A percentile compares a stretch with the other conserved stretches of the same genome.
These are phyloP conservation scores for Malassezia yamatoensis DNA, from an alignment of 1,284 basidiomycete genomes.

Conservation along the genomic window DNA sequence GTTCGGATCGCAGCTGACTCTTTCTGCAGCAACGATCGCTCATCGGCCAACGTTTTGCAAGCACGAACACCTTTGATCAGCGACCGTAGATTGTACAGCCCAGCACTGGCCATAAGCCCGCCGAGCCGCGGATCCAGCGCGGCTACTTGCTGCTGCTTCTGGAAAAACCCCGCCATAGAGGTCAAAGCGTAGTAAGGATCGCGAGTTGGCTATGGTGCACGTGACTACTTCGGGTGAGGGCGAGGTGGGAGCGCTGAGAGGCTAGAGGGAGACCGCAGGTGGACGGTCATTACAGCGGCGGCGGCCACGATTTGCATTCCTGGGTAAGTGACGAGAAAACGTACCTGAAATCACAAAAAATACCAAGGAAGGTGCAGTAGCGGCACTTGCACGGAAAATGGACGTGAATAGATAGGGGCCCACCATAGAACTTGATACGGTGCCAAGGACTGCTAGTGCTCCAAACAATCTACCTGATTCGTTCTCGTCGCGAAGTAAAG, in stretches of 20 bases:
- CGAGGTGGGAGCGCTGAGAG: slow-evolving; percentile 12
- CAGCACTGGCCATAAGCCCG: slow-evolving; percentile 43
- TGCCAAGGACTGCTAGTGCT: slow-evolving; percentile 40
- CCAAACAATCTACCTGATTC: slow-evolving; percentile 45
- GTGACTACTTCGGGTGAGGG: slow-evolving; percentile 10
- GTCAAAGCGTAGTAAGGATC: background rate
- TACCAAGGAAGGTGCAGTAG: slow-evolving; percentile 2
- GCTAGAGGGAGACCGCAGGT: background rate
- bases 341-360: slow-evolving; percentile 10
- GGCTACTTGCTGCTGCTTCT: slow-evolving; percentile 48
- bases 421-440: slow-evolving; percentile 31
- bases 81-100: slow-evolving; percentile 48
- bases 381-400: slow-evolving; percentile 20
- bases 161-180: slow-evolving; percentile 46
- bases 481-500: slow-evolving; percentile 29
- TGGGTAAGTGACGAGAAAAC: background rate
- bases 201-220: slow-evolving; percentile 1
- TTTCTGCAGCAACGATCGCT: slow-evolving; percentile 91
- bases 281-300: background rate
- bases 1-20: slow-evolving; percentile 96
- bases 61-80: slow-evolving; percentile 50
- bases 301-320: slow-evolving; percentile 3
- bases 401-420: slow-evolving; percentile 39
- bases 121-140: slow-evolving; percentile 46
- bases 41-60: slow-evolving; percentile 87